These are phyloP conservation scores for Odontarrhena argentea DNA, from an alignment of 345 rosid species.

Conservation along the genomic window DNA sequence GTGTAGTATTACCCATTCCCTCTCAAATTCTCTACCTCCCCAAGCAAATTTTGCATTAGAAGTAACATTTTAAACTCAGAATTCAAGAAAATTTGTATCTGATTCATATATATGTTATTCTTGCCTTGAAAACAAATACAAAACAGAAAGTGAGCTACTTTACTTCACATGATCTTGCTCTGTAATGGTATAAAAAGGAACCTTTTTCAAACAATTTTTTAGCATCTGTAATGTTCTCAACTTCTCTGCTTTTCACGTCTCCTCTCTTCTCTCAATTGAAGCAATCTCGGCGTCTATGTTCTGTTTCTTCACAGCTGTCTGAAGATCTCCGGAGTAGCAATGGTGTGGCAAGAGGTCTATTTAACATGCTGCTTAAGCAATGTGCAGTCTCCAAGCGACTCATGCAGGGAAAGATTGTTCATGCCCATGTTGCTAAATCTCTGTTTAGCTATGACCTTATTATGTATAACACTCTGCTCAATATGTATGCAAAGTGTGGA, in stretches of 20 bases:
- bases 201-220: not conserved
- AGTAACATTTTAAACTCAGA: slow-evolving; percentile 22
- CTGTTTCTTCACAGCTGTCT: slow-evolving; percentile 3
- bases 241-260: slow-evolving; percentile 33
- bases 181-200: not conserved
- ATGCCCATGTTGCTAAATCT: slow-evolving; percentile 46
- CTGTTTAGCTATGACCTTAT: slow-evolving; percentile 43
- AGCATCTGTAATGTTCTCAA: slow-evolving; percentile 19
- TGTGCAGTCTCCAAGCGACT: slow-evolving; percentile 47
- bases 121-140: not conserved
- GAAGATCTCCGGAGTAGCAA: slow-evolving; percentile 32
- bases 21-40: slow-evolving; percentile 12
- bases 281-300: slow-evolving; percentile 10
- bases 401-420: slow-evolving; percentile 47
- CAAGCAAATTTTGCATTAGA: not conserved
- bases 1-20: not conserved
- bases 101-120: slow-evolving; percentile 2
- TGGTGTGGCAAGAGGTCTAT: slow-evolving; percentile 45
- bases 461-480: slow-evolving; percentile 48
- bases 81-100: slow-evolving; percentile 5
- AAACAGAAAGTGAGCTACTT: slow-evolving; percentile 20
- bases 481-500: slow-evolving; percentile 55
- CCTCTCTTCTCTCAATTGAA: slow-evolving; percentile 28
- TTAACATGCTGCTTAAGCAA: slow-evolving; percentile 47
- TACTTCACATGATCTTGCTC: not conserved